Percentiles rank a stretch among this genome's conserved stretches.
Conservation (phyloP, 2,329 filamentous ascomycete genomes). For the Chrysosporium queenslandicum region DNA sequence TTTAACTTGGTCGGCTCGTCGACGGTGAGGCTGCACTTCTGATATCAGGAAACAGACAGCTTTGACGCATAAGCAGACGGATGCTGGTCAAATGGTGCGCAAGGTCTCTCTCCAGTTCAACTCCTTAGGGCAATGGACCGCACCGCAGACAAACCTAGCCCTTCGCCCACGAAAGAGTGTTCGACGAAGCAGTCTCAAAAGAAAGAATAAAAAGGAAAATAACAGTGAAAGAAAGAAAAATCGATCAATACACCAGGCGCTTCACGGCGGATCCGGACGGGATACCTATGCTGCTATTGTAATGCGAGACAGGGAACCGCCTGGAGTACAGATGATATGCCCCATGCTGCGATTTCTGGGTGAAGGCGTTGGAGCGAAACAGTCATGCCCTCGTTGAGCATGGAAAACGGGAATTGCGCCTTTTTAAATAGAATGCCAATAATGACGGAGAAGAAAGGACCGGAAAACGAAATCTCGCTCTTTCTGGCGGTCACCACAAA, state of each 20-base stretch:
- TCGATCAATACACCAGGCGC: background rate
- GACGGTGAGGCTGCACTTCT: background rate
- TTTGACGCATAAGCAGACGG: background rate
- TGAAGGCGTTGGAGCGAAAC: background rate
- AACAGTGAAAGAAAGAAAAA: background rate
- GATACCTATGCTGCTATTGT: conserved; percentile 6
- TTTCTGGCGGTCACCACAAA: conserved; percentile 8
- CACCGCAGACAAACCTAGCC: no score
- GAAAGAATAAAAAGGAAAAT: background rate
- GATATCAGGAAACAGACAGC: background rate
- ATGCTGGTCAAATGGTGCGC: no score
- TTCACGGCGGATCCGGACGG: background rate
- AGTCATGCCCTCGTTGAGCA: background rate
- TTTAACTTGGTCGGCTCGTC: background rate
- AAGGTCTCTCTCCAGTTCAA: no score
- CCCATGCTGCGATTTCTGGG: conserved; percentile 1
- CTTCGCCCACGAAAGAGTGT: no score
- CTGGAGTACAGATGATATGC: background rate
- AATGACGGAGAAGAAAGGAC: conserved; percentile 4
- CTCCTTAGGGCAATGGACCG: no score
- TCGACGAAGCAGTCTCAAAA: no score
- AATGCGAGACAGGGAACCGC: conserved; percentile 4
- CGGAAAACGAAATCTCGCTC: background rate
- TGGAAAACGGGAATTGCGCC: background rate
- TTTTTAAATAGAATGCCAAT: conserved; percentile 5